Conservation (phyloP, 1,284 basidiomycete species). For the Rhodotorula sp. region DNA sequence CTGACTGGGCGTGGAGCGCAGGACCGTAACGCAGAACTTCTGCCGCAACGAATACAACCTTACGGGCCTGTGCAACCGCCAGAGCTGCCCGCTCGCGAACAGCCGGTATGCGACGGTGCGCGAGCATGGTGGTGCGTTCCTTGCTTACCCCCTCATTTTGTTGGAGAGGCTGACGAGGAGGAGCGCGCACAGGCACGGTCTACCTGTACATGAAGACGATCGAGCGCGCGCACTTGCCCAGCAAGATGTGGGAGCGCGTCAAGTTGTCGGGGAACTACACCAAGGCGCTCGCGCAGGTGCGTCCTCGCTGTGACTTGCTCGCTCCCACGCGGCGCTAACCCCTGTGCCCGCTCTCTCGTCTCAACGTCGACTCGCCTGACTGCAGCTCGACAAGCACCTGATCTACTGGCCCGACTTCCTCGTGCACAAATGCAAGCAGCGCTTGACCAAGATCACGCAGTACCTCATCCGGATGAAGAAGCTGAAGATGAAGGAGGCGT, state of each 20-base stretch:
- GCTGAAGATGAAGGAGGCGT: conserved; percentile 86
- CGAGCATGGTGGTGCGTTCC: conserved; percentile 76
- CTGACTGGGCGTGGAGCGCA: conserved; percentile 49
- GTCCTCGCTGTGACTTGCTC: no score
- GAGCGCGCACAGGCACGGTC: conserved; percentile 64
- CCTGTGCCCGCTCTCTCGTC: no score
- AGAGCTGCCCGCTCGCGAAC: conserved; percentile 96
- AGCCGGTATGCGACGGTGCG: conserved; percentile 95
- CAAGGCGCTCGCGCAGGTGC: conserved; percentile 88
- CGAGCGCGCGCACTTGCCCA: conserved; percentile 92
- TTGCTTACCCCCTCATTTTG: neutral
- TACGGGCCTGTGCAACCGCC: conserved; percentile 93
- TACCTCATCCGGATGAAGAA: conserved; percentile 98
- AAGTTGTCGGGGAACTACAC: conserved; percentile 91
- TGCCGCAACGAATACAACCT: conserved; percentile 99
- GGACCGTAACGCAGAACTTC: conserved; percentile 92
- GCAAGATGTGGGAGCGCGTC: conserved; percentile 96
- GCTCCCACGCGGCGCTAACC: conserved; percentile 1
- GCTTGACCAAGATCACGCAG: conserved; percentile 98
- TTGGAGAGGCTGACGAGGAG: neutral
- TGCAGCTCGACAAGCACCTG: conserved; percentile 88
- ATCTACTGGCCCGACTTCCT: conserved; percentile 97
- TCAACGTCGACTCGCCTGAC: no score
- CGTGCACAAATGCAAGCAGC: conserved; percentile 98
- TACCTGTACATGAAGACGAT: conserved; percentile 99